phyloP scores from a whole-genome alignment of 352 stramenopile genomes.

The Phytophthora macrochlamydospora region DNA sequence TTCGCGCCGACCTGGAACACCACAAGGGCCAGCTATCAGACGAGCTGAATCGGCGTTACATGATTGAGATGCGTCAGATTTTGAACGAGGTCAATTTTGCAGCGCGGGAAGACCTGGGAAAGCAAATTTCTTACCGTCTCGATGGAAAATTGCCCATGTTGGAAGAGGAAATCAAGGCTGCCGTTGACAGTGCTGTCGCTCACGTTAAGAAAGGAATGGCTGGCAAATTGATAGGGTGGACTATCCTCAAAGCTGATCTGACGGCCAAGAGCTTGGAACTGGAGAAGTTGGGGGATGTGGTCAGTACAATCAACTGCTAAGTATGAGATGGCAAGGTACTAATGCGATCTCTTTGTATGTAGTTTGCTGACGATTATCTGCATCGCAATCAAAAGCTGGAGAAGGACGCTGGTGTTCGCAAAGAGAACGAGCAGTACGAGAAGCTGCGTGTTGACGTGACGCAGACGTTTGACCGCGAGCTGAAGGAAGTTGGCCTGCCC shows the following conservation, averaged over 20 bases:
- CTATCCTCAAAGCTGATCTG: constrained; percentile 68
- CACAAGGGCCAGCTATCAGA: constrained; percentile 68
- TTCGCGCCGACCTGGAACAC: constrained; percentile 56
- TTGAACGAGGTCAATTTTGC: constrained; percentile 68
- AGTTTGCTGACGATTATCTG: constrained; percentile 77
- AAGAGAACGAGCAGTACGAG: constrained; percentile 71
- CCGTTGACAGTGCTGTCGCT: constrained; percentile 60
- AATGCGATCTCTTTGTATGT: constrained; percentile 5
- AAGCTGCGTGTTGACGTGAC: constrained; percentile 58
- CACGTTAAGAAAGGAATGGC: constrained; percentile 57
- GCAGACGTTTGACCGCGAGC: constrained; percentile 55
- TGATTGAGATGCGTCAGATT: constrained; percentile 80
- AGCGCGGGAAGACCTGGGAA: constrained; percentile 65
- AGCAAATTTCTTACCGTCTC: constrained; percentile 62
- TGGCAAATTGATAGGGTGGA: constrained; percentile 73
- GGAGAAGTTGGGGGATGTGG: constrained; percentile 77
- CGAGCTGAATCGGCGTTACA: constrained; percentile 78
- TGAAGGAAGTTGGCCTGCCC: constrained; percentile 61
- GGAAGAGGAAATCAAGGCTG: constrained; percentile 67
- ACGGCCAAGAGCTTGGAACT: constrained; percentile 65
- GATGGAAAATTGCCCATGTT: constrained; percentile 72
- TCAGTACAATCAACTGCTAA: constrained; percentile 33
- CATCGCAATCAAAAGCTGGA: constrained; percentile 68
- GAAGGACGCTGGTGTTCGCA: constrained; percentile 57
- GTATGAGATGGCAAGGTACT: no score